Conservation (phyloP, 495 filamentous ascomycete genomes). For the Hypoxylon lenormandii region DNA sequence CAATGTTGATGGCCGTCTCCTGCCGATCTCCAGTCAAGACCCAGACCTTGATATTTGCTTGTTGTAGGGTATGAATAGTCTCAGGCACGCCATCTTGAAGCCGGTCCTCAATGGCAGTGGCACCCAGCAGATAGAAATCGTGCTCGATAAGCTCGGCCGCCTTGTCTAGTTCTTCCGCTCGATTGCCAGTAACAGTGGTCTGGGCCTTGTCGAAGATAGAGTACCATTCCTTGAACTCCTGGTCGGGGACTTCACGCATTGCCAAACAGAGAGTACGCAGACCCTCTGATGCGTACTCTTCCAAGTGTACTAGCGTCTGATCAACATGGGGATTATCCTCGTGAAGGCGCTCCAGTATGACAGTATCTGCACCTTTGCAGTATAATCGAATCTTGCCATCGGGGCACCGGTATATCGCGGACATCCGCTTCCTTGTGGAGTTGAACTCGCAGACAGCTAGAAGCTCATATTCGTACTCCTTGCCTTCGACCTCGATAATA, state of each 20-base stretch:
- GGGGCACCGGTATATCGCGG: slow-evolving; percentile 93
- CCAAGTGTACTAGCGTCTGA: slow-evolving; percentile 86
- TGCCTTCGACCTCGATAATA: slow-evolving; percentile 76
- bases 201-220: slow-evolving; percentile 87
- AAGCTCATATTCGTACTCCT: slow-evolving; percentile 85
- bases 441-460: slow-evolving; percentile 98
- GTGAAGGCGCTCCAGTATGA: slow-evolving; percentile 86
- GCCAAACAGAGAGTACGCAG: slow-evolving; percentile 94
- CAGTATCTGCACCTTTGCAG: slow-evolving; percentile 97
- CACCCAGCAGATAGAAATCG: slow-evolving; percentile 89
- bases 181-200: slow-evolving; percentile 91
- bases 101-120: slow-evolving; percentile 96
- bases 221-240: slow-evolving; percentile 90
- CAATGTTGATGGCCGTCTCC: slow-evolving; percentile 99
- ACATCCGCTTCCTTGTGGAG: slow-evolving; percentile 97
- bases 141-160: slow-evolving; percentile 95
- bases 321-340: slow-evolving; percentile 86
- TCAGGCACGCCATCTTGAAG: slow-evolving; percentile 98
- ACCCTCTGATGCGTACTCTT: slow-evolving; percentile 97
- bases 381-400: slow-evolving; percentile 95
- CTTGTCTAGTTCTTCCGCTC: slow-evolving; percentile 95
- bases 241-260: slow-evolving; percentile 91
- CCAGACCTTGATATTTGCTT: slow-evolving; percentile 98
- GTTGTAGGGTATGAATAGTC: slow-evolving; percentile 96
- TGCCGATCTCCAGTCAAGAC: slow-evolving; percentile 97